Percentiles rank a stretch among this genome's conserved stretches.
Conservation (phyloP, 2,329 filamentous ascomycete genomes). For the Xylaria hypoxylon region DNA sequence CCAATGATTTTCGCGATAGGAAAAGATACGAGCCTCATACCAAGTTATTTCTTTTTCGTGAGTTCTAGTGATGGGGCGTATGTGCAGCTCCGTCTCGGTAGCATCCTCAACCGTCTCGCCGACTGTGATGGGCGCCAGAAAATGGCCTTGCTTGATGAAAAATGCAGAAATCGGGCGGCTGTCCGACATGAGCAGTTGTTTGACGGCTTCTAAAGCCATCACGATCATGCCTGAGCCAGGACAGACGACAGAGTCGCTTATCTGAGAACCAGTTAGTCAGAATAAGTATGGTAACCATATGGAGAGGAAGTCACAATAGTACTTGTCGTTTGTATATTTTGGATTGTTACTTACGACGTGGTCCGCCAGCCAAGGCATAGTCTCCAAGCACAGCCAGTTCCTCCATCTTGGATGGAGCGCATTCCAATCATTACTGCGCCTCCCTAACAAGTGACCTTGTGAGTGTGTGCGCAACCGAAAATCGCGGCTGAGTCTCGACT, state of each 20-base stretch:
- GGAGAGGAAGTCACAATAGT: no score
- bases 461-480: conserved; percentile 46
- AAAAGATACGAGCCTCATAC: conserved; percentile 41
- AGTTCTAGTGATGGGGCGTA: conserved; percentile 36
- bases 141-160: conserved; percentile 20
- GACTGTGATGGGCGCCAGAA: conserved; percentile 7
- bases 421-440: conserved; percentile 38
- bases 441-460: conserved; percentile 47
- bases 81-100: conserved; percentile 40
- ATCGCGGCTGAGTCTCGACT: conserved; percentile 37
- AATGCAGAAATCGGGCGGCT: conserved; percentile 35
- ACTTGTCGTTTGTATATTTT: no score
- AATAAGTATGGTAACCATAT: no score
- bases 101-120: not conserved
- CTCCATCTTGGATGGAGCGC: conserved; percentile 20
- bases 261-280: no score
- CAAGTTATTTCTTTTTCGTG: conserved; percentile 29
- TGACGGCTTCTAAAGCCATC: conserved; percentile 55
- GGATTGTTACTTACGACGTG: conserved; percentile 26
- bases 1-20: not conserved
- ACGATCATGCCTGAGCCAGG: conserved; percentile 52
- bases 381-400: not conserved
- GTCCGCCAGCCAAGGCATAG: conserved; percentile 18
- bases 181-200: conserved; percentile 44
- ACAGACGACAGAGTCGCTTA: no score